phyloP scores from a whole-genome alignment of 2,329 filamentous ascomycete species.

The Pyrenophora teres region DNA sequence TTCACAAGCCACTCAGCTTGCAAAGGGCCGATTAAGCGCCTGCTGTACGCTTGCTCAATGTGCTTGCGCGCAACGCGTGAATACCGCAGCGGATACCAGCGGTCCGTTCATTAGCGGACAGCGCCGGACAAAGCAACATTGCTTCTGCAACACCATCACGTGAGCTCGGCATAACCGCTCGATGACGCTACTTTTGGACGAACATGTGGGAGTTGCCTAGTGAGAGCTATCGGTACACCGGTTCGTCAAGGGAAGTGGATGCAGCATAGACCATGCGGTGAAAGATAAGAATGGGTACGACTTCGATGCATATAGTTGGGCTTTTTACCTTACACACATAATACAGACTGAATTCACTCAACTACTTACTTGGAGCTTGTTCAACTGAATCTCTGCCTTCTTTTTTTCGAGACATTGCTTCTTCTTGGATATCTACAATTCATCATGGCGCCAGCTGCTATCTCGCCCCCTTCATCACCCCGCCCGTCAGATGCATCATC shows the following conservation, averaged over 20 bases:
- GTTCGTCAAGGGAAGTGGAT: slow-evolving; percentile 31
- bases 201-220: slow-evolving; percentile 17
- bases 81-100: slow-evolving; percentile 22
- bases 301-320: slow-evolving; percentile 1
- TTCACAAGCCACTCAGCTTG: not conserved
- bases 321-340: not conserved
- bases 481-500: slow-evolving; percentile 25
- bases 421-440: not conserved
- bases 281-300: slow-evolving; percentile 24
- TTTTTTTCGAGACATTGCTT: not conserved
- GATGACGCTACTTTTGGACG: slow-evolving; percentile 25
- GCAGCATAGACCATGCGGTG: slow-evolving; percentile 2
- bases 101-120: slow-evolving; percentile 26
- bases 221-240: slow-evolving; percentile 25
- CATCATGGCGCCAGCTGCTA: slow-evolving; percentile 42
- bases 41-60: not conserved
- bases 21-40: not conserved
- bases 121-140: slow-evolving; percentile 19
- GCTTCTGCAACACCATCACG: slow-evolving; percentile 24
- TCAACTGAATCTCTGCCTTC: not conserved
- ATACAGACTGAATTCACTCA: not conserved
- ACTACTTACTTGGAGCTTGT: not conserved
- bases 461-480: slow-evolving; percentile 51
- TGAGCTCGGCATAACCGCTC: slow-evolving; percentile 35
- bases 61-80: not conserved